Base-by-base conservation (phyloP, 148 eudicot species). In the Chenopodium quinoa region DNA sequence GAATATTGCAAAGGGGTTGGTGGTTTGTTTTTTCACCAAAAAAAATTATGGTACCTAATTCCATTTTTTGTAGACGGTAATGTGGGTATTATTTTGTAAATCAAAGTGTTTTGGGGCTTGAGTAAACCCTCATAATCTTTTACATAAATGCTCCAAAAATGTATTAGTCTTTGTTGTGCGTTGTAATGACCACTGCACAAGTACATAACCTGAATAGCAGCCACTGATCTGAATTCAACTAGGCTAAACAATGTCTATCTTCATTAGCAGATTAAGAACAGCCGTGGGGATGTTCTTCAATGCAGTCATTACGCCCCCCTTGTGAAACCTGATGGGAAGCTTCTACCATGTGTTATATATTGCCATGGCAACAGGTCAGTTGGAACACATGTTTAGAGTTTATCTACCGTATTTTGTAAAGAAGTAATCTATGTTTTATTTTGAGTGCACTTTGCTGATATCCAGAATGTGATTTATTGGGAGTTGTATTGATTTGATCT, bases 341-440 rank as follows among this genome's bases (percentile, higher is more conserved):
- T 89, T 46, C 82, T 94, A 82, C 99, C 99, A 56, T 96, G 99
- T 86, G 95, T 94, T 14, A 94, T 96, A 84, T 96, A 96, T 82
- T 96, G 98, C 88, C 98, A 96, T 81, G 99, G 99, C 76, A 96
- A 96, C 90, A 96, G 99, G 99, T 96, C 78, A 83, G 90, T 78
- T 58, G 68, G 64, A 74, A 54, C 74, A 47, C 29, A 16, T 8
- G 50, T 14, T 25, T 7, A 10, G 19, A 54, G 60, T 54, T n/a
- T 44, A 32, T 13, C 71, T 20, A 31, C 22, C 17, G 7, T 37
- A 37, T 5, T 71, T 46, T 79, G 34, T 48, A 19, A 11, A 62
- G 65, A 31, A 52, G 11, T 78, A 19, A 52, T 47, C 22, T 46
- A 81, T 23, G 79, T 65, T 73, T 47, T 62, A 78, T 29, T 72